Evolutionary conservation across 192 early-diverging fungal species (phyloP), one percentile per base, ranked within the genome.

Genomic region (Linnemannia exigua): DNA sequence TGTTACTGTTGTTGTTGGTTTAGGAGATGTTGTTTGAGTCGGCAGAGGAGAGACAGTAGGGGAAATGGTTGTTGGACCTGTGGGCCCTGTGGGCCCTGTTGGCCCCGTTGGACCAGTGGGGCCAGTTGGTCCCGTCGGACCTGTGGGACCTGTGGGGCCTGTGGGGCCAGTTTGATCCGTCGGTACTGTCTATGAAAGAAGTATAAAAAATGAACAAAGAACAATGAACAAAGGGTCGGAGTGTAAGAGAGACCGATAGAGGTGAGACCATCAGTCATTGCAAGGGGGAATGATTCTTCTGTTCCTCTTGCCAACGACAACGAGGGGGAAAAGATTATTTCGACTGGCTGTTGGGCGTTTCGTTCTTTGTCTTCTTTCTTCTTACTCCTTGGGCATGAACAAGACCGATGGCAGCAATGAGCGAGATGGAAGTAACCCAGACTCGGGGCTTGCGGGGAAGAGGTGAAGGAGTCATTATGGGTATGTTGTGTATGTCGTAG

Each of bases 381-480:
- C 25, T 22, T 35, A 36, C 67, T n/a, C 22, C 41, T 48, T 85
- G 82, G 44, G 17, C 77, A 74, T 79, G 77, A 41, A 74, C 74
- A 38, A 85, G 69, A 36, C 77, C 77, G 6, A 74, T 20, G 38
- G 82, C 67, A 1, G 52, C 70, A 20, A 79, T 50, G 67, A 85
- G 31, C 5, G 82, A 63, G 58, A 63, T 63, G 58, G 58, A 63
- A 25, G 58, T 63, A 25, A 25, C 28, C 58, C 58, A 79, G 11
- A 79, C 37, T 46, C 66, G 70, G 44, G 44, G 36, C 80, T 52
- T 51, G 25, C 37, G 17, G 12, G 58, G 31, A 35, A 54, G 5
- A 20, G 52, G 20, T 5, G 67, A 44, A 35, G 76, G 38, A n/a
- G 72, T 51, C 33, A 47, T 37, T 35, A 25, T 20, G 14, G 5